Conservation (phyloP, 2,329 filamentous ascomycete species). For the Exserohilum rostratum region DNA sequence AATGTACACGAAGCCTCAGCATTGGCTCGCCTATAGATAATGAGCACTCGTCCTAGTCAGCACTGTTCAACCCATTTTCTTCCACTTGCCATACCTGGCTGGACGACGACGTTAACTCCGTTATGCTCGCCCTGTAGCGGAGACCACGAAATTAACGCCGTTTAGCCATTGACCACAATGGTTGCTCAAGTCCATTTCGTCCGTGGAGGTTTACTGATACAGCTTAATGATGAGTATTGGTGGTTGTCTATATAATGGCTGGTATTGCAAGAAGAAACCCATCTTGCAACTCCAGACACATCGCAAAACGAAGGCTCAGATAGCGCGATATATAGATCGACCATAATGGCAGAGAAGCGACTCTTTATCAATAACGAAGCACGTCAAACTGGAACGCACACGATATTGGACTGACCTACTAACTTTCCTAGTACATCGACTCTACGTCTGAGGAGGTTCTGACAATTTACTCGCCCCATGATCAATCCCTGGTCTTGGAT, state of each 20-base stretch:
- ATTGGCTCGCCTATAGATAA: neutral
- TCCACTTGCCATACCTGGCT: too few species aligned
- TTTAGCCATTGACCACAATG: too few species aligned
- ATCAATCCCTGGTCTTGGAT: constrained; percentile 30
- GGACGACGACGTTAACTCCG: too few species aligned
- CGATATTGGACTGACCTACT: neutral
- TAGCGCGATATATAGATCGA: neutral
- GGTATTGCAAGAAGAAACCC: too few species aligned
- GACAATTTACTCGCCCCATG: constrained; percentile 33
- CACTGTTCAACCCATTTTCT: neutral
- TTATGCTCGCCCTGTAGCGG: neutral
- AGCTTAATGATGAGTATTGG: too few species aligned
- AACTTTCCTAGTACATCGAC: constrained; percentile 23
- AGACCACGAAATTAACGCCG: too few species aligned
- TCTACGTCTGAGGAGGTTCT: constrained; percentile 29
- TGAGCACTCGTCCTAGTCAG: neutral
- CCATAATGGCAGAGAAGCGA: constrained; percentile 12
- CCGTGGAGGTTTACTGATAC: too few species aligned
- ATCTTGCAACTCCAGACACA: too few species aligned
- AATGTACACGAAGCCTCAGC: neutral
- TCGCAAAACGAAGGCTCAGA: too few species aligned
- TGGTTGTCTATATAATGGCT: too few species aligned
- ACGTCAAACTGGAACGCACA: neutral
- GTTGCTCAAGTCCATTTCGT: too few species aligned
- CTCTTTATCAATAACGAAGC: constrained; percentile 42